Conservation (phyloP, 345 rosid species). For the Sisymbrium altissimum region DNA sequence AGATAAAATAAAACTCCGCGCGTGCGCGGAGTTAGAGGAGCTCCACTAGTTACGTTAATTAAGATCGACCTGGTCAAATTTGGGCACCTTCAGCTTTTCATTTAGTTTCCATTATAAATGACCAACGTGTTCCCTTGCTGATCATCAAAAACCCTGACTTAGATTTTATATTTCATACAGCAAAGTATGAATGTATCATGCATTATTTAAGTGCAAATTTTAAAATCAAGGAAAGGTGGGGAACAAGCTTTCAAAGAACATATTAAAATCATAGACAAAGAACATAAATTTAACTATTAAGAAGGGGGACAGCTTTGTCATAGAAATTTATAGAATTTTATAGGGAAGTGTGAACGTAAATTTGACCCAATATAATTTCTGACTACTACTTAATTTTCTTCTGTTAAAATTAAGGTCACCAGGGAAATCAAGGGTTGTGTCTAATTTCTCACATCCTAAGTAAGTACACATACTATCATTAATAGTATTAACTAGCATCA, state of each 20-base stretch:
- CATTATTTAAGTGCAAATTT: not conserved
- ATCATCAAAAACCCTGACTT: not conserved
- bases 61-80: not conserved
- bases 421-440: slow-evolving; percentile 14
- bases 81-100: not conserved
- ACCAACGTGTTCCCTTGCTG: not conserved
- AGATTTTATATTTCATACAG: not conserved
- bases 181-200: too few relatives aligned
- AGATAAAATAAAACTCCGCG: too few relatives aligned
- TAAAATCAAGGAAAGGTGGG: not conserved
- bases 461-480: not conserved
- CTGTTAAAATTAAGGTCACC: not conserved
- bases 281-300: slow-evolving; percentile 24
- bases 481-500: not conserved
- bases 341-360: slow-evolving; percentile 26
- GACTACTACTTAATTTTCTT: not conserved
- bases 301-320: slow-evolving; percentile 32
- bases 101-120: not conserved
- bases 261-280: slow-evolving; percentile 17
- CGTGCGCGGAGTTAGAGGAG: too few relatives aligned
- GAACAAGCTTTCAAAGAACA: slow-evolving; percentile 32
- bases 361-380: slow-evolving; percentile 22
- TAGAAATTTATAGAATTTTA: slow-evolving; percentile 24
- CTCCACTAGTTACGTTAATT: too few relatives aligned
- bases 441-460: slow-evolving; percentile 2